Evolutionary conservation across 768 basidiomycete species (phyloP), one percentile per base, ranked within the genome.

Genomic region (Podaxis sp.): DNA sequence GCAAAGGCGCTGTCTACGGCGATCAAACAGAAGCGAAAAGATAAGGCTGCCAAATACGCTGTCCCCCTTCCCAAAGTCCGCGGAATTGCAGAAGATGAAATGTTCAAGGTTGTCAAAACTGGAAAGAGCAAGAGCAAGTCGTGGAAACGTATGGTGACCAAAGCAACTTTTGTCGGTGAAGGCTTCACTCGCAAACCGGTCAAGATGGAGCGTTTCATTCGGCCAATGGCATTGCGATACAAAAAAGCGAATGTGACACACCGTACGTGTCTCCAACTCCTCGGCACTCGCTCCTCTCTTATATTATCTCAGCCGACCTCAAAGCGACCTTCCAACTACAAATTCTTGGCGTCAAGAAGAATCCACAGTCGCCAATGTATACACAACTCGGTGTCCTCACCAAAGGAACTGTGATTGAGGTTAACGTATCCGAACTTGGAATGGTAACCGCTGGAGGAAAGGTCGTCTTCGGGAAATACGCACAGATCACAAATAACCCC

Each of bases 91-190:
- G 97, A 99, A 75, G 97, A 99, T 70, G 97, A 99, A 82, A 97
- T 95, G 91, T 99, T 99, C 84, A 98, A 96, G 82, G 97, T 99
- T 33, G 81, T 99, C 83, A 93, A 95, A 82, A 95, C 96, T 0
- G 97, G 97, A 60, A 98, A 98, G 81, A 91, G 85, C 72, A 97
- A 95, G 78, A 88, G 85, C 71, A 99, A 99, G 77, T 84, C 91
- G 17, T 99, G 97, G 97, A 99, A 99, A 80, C 87, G 95, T 67
- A 98, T 99, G 95, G 93, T 99, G 64, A 97, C 95, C 60, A 99
- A 99, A 77, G 97, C 97, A 36, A 99, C 97, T 8, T 99, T 99
- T 71, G 97, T 99, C 36, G 96, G 96, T 4, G 95, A 98, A 74
- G 90, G 93, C 17, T 99, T 99, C 75, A 99, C 97, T 15, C 83